phyloP scores from a whole-genome alignment of 1,284 basidiomycete genomes.

The Porodaedalea pini region DNA sequence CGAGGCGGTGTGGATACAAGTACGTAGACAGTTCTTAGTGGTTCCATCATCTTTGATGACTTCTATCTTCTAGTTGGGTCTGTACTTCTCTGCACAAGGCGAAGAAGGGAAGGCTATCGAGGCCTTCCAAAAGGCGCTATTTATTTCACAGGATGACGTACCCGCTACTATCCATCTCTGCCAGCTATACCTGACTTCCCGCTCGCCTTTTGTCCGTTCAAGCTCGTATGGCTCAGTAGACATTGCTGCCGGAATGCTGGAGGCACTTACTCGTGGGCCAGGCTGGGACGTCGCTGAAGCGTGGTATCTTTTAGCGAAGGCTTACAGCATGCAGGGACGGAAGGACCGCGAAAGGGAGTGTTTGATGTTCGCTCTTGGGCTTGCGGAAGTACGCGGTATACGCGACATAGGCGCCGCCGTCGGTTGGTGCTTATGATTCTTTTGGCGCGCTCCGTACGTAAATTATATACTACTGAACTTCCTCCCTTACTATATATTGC shows the following conservation, averaged over 20 bases:
- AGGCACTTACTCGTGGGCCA: conserved; percentile 54
- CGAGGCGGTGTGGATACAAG: conserved; percentile 92
- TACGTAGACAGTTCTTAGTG: conserved; percentile 33
- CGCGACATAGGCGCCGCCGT: conserved; percentile 61
- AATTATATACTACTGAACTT: background rate
- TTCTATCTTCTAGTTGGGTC: conserved; percentile 53
- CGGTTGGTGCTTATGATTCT: conserved; percentile 61
- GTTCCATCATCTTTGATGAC: background rate
- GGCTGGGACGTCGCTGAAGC: conserved; percentile 91
- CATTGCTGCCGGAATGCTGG: conserved; percentile 67
- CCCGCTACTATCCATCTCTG: conserved; percentile 75
- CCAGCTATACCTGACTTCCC: conserved; percentile 61
- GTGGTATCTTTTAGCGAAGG: conserved; percentile 85
- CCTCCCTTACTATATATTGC: background rate
- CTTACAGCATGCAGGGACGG: conserved; percentile 71
- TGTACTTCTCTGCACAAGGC: conserved; percentile 64
- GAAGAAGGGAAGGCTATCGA: conserved; percentile 63
- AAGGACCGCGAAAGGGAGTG: conserved; percentile 73
- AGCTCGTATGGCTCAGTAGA: conserved; percentile 40
- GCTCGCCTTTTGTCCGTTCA: conserved; percentile 15
- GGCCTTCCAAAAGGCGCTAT: conserved; percentile 79
- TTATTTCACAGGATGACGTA: conserved; percentile 74
- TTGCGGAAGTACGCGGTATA: conserved; percentile 68
- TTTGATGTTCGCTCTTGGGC: conserved; percentile 64
- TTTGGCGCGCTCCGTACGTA: background rate